Conservation (phyloP, 208 protist genomes). For the Blechomonas ayalai region DNA sequence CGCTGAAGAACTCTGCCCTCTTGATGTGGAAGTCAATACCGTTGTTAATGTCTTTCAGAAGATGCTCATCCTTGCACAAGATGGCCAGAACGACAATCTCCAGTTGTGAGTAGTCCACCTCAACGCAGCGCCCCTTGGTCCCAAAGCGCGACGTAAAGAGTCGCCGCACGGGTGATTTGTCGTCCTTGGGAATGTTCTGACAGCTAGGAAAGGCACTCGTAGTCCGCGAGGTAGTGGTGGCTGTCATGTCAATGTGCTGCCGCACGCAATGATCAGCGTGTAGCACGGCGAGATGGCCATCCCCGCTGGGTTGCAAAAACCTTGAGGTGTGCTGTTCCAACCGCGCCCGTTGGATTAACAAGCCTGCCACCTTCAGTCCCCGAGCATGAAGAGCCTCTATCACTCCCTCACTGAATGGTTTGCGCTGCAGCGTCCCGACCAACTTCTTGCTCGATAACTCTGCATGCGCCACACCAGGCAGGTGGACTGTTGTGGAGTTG, state of each 20-base stretch:
- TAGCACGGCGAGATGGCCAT: conserved; percentile 40
- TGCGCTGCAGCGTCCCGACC: conserved; percentile 22
- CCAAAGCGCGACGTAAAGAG: conserved; percentile 83
- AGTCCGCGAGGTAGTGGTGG: conserved; percentile 75
- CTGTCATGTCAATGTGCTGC: conserved; percentile 80
- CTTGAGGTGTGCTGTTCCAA: conserved; percentile 45
- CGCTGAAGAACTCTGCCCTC: conserved; percentile 79
- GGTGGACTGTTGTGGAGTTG: conserved; percentile 22
- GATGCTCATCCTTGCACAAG: conserved; percentile 55
- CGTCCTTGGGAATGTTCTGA: conserved; percentile 86
- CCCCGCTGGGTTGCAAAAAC: conserved; percentile 34
- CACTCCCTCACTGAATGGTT: conserved; percentile 35
- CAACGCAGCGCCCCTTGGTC: conserved; percentile 60
- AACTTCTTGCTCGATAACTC: conserved; percentile 20
- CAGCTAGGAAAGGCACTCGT: conserved; percentile 78
- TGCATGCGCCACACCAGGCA: conserved; percentile 50
- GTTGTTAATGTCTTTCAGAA: conserved; percentile 52
- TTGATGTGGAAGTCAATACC: conserved; percentile 87
- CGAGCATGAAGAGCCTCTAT: conserved; percentile 37
- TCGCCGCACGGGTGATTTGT: conserved; percentile 69
- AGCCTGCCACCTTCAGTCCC: conserved; percentile 36
- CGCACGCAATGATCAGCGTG: conserved; percentile 55
- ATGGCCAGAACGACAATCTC: conserved; percentile 81
- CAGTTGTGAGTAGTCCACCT: conserved; percentile 89
- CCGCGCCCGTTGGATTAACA: conserved; percentile 56